Conservation (phyloP, 495 filamentous ascomycete genomes). For the Penicillium longicatenatum region DNA sequence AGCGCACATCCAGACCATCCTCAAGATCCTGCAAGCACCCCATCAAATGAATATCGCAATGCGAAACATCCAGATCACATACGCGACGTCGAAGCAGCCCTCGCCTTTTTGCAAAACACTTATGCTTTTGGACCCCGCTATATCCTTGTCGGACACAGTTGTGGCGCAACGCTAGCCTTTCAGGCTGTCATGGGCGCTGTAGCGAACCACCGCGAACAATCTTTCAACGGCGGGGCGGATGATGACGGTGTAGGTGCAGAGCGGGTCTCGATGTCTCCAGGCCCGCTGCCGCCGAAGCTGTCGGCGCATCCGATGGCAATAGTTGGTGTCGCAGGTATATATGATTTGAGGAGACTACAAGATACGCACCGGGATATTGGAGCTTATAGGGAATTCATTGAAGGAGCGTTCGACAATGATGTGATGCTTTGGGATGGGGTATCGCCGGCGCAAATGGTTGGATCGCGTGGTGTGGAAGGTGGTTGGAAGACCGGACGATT, state of each 20-base stretch:
- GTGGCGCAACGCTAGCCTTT: conserved; percentile 72
- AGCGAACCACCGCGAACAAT: conserved; percentile 25
- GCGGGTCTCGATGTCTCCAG: conserved; percentile 21
- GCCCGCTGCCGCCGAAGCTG: conserved; percentile 23
- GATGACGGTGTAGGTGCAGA: conserved; percentile 11
- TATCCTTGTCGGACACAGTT: conserved; percentile 74
- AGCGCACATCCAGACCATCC: conserved; percentile 68
- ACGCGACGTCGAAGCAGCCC: conserved; percentile 62
- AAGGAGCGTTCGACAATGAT: conserved; percentile 63
- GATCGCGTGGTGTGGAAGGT: conserved; percentile 34
- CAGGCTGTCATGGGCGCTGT: conserved; percentile 60
- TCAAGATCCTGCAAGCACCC: conserved; percentile 43
- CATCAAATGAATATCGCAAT: conserved; percentile 39
- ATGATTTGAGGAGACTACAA: conserved; percentile 60
- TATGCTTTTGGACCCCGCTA: conserved; percentile 55
- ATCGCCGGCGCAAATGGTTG: conserved; percentile 48
- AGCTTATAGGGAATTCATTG: conserved; percentile 60
- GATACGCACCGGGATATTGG: conserved; percentile 46
- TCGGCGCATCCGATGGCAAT: conserved; percentile 47
- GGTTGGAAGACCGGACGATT: conserved; percentile 46
- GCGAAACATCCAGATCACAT: conserved; percentile 76
- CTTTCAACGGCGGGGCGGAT: conserved; percentile 8
- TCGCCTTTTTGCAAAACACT: conserved; percentile 60
- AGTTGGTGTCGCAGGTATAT: conserved; percentile 65
- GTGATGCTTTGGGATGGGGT: conserved; percentile 52